Evolutionary conservation across 495 filamentous ascomycete species (phyloP), one percentile per base, ranked within the genome.

Genomic region (Daldinia vernicosa): DNA sequence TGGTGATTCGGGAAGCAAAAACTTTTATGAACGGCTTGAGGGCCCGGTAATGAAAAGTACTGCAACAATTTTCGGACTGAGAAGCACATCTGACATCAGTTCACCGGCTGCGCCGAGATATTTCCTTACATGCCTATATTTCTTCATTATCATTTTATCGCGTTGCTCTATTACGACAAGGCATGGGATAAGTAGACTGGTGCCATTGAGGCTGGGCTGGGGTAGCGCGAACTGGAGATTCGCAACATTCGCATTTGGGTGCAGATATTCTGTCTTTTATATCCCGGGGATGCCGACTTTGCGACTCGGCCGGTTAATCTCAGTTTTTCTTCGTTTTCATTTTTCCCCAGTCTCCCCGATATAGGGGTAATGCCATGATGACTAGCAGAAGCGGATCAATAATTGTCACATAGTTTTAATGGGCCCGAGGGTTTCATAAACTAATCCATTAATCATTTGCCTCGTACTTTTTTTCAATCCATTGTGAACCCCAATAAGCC

Each of bases 41-140:
- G 22, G 69, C 69, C 53, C 50, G 63, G 69, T 71, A 71, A 71
- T 71, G 58, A 63, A 67, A 63, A 71, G 57, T 57, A 39, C 33
- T 45, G 40, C 39, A 51, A 33, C 51, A 60, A 60, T 15, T 50
- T 64, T 61, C 8, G 56, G 56, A 61, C 58, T 50, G 64, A 64
- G 53, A 58, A 66, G 58, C 43, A 67, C 35, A 63, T 59, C 50
- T 27, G 40, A 63, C 40, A 58, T 58, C 52, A 39, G 53, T 67
- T 60, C 45, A 37, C 35, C 30, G 53, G 47, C 60, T 55, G 52
- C 57, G 39, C 57, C 47, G 12, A 70, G 33, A 64, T 53, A n/a
- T 64, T 47, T 50, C 24, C 37, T 66, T 39, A 39, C 40, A 30
- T 62, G 28, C 8, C 12, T 54, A 37, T 30, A 15, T 17, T 66